Evolutionary conservation across 805 yeast genomes (phyloP).

Genomic region (Debaryomyces maramus): DNA sequence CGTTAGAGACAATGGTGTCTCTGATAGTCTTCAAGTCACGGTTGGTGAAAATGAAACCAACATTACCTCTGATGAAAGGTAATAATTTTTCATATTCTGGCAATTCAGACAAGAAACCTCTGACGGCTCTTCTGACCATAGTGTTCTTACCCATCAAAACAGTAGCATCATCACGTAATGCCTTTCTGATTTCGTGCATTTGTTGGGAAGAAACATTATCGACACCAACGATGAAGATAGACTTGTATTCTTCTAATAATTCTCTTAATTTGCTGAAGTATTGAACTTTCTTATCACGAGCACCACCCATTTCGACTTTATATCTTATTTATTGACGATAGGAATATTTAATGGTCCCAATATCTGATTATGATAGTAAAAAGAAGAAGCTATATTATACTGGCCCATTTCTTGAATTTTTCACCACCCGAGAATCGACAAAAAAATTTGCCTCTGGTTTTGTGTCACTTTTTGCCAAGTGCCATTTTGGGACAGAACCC

Average conservation of each 20-base stretch:
- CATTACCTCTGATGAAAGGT: slow-evolving; percentile 96
- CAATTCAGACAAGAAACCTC: slow-evolving; percentile 89
- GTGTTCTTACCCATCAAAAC: slow-evolving; percentile 99
- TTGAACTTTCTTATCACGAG: slow-evolving; percentile 95
- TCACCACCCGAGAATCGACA: not conserved
- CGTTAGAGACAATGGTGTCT: slow-evolving; percentile 84
- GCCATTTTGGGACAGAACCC: slow-evolving; percentile 6
- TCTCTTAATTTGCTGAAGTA: slow-evolving; percentile 95
- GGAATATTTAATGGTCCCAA: slow-evolving; percentile 84
- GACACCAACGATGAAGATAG: slow-evolving; percentile 98
- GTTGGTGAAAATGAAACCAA: slow-evolving; percentile 99
- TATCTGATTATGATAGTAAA: slow-evolving; percentile 8
- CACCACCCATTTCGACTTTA: slow-evolving; percentile 99
- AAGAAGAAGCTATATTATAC: not conserved
- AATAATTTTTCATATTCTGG: slow-evolving; percentile 95
- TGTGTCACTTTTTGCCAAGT: not conserved
- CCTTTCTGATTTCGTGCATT: slow-evolving; percentile 99
- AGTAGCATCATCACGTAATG: slow-evolving; percentile 91
- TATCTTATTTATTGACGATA: slow-evolving; percentile 54
- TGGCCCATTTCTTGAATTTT: not conserved
- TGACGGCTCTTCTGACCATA: slow-evolving; percentile 99
- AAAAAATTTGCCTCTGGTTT: slow-evolving; percentile 3
- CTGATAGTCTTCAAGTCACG: slow-evolving; percentile 88
- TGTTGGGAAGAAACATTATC: slow-evolving; percentile 99
- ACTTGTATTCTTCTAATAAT: slow-evolving; percentile 94